These are phyloP conservation scores for Fomes fomentarius DNA, from an alignment of 1,284 basidiomycete genomes.

Conservation along the genomic window DNA sequence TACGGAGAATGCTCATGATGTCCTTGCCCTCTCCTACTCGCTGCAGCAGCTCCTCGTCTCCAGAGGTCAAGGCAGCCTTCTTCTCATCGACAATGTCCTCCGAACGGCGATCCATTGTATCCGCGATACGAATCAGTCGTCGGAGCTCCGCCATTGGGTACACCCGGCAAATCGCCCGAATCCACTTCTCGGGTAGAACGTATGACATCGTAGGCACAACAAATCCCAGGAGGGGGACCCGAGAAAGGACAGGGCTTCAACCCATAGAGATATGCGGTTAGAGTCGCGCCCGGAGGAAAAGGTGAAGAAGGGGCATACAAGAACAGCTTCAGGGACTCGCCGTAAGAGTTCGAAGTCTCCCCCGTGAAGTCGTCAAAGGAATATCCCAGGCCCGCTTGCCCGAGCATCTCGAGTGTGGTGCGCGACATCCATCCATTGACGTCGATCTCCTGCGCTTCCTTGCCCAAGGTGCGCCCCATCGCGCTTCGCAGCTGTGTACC, in stretches of 20 bases:
- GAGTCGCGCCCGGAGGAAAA: no score
- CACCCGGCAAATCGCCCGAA: no score
- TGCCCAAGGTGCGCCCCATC: no score
- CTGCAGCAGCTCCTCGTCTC: conserved; percentile 26
- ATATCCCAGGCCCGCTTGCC: conserved; percentile 39
- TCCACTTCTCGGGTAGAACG: no score
- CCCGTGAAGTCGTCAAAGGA: conserved; percentile 37
- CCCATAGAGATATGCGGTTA: no score
- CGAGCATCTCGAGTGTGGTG: conserved; percentile 39
- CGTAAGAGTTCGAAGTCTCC: conserved; percentile 27
- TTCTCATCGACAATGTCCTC: conserved; percentile 43
- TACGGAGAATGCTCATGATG: conserved; percentile 33
- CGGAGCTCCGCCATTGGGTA: no score
- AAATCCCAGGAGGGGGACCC: no score
- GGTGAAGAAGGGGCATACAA: conserved; percentile 28
- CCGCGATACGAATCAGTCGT: conserved; percentile 27
- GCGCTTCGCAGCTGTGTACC: no score
- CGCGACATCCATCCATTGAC: conserved; percentile 37
- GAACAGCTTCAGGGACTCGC: conserved; percentile 33
- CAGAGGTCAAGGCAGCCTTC: conserved; percentile 31
- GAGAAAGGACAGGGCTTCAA: no score
- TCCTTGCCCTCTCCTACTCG: conserved; percentile 37
- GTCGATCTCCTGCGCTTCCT: conserved; percentile 29
- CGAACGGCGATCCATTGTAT: conserved; percentile 42
- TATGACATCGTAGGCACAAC: no score